Evolutionary conservation across 192 early-diverging fungal species (phyloP), one percentile per base, ranked within the genome.

Genomic region (Chytriomyces sp.): DNA sequence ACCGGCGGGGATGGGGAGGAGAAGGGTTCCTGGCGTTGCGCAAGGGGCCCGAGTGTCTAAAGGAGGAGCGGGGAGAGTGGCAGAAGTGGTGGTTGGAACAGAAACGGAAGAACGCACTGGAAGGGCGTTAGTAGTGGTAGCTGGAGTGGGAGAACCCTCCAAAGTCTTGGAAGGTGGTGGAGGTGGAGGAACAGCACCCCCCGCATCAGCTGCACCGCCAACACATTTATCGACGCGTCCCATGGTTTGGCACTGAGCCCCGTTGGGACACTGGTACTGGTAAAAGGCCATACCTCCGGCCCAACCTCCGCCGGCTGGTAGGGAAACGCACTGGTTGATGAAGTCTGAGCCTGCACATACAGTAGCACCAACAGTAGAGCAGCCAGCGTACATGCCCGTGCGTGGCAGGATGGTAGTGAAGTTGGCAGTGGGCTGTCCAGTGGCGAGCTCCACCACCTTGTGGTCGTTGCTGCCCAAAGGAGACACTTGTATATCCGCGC

Each of bases 291-390:
- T 61, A 30, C 59, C 59, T 1, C 59, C 59, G 12, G 28, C 14
- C 14, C 12, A 61, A 14, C 59, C 59, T 30, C 59, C 59, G 2
- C 59, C 59, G 2, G 59, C 59, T 37, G 59, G 19, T 12, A 61
- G 59, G 14, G 33, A 37, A 4, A 61, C 59, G 26, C 59, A 61
- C 37, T 61, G 59, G 34, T 61, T 61, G 59, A 61, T 61, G 37
- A 61, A 61, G 10, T 37, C 37, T 14, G 17, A 3, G 7, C 26
- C 59, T 12, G 36, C 30, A 61, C 59, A 61, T 36, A 17, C 14
- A 12, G 36, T 36, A 0, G 59, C 59, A 30, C 59, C 59, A 2
- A 19, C 37, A 37, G 31, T 30, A 12, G 59, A 38, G 34, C 59
- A 61, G 10, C 33, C 30, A 12, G 33, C 14, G 7, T 37, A 61